phyloP scores from a whole-genome alignment of 2,329 filamentous ascomycete species.

The Aspergillus felis region DNA sequence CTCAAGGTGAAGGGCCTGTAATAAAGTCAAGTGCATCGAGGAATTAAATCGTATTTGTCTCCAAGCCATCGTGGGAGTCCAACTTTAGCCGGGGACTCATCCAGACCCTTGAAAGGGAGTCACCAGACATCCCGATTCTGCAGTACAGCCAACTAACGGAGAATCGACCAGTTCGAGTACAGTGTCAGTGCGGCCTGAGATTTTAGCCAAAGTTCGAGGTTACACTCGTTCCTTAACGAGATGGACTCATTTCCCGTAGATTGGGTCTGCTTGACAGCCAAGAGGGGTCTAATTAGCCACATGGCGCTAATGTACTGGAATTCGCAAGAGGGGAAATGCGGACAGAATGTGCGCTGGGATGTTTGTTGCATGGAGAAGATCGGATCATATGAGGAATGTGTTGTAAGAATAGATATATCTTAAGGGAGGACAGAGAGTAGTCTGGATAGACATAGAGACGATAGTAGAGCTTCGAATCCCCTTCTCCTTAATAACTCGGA shows the following conservation, averaged over 20 bases:
- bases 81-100: background rate
- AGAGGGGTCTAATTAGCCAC: background rate
- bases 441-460: background rate
- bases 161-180: background rate
- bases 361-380: background rate
- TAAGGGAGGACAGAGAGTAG: background rate
- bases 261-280: background rate
- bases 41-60: background rate
- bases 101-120: background rate
- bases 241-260: background rate
- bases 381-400: too few species aligned
- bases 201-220: background rate
- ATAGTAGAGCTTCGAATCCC: background rate
- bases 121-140: background rate
- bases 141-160: too few species aligned
- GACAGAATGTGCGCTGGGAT: background rate
- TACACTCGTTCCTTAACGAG: background rate
- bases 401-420: background rate
- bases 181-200: background rate
- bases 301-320: background rate
- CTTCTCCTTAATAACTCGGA: too few species aligned
- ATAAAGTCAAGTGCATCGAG: background rate
- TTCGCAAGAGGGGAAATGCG: background rate
- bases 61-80: background rate
- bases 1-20: background rate